Evolutionary conservation across 306 rosid species (phyloP).

Genomic region (Trifolium pratense): DNA sequence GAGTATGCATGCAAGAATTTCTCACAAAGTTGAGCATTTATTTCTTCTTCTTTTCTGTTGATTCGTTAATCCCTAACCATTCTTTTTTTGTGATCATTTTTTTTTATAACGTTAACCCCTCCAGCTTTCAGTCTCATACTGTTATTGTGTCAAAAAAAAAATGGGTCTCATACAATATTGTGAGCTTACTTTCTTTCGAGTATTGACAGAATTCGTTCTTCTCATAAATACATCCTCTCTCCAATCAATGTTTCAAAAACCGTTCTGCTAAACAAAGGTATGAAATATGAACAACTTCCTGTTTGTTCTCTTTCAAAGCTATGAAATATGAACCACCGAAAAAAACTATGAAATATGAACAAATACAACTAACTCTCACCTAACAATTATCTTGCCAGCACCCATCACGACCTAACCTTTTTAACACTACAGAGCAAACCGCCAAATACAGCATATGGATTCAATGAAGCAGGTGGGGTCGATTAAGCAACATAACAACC

Average conservation of each 20-base stretch:
- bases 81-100: no score
- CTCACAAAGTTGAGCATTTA: no score
- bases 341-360: conserved; percentile 38
- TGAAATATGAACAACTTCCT: conserved; percentile 39
- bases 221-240: conserved; percentile 38
- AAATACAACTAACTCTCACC: conserved; percentile 53
- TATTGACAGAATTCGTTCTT: conserved; percentile 29
- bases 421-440: conserved; percentile 46
- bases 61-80: no score
- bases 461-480: conserved; percentile 45
- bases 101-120: no score
- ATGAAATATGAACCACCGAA: conserved; percentile 48
- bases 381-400: conserved; percentile 46
- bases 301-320: conserved; percentile 55
- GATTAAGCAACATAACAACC: conserved; percentile 37
- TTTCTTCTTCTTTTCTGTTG: no score
- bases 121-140: no score
- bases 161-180: background rate
- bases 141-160: no score
- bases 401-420: conserved; percentile 43
- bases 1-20: no score
- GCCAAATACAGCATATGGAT: conserved; percentile 47
- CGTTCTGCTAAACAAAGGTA: conserved; percentile 35
- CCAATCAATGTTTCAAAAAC: conserved; percentile 37
- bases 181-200: conserved; percentile 25